Evolutionary conservation across 306 rosid species (phyloP), one percentile per base, ranked within the genome.

Genomic region (Dryas drummondii): DNA sequence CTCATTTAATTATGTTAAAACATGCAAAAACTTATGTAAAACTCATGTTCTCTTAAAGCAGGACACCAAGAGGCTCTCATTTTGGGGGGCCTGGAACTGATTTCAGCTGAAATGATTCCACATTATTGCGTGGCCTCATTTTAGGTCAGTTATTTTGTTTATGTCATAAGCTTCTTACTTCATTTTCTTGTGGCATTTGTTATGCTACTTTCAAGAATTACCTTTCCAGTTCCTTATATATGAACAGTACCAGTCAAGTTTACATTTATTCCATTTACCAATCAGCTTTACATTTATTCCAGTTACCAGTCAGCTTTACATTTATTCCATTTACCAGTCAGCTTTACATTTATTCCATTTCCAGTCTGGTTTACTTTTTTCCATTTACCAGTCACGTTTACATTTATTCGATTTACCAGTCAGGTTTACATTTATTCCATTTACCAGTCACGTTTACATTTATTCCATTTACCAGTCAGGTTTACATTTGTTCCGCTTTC

Each of bases 71-170:
- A 85, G 89, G 88, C 89, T 85, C 89, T 88, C 92, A 88, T 86
- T 84, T 81, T 83, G 83, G 88, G 80, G 91, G 88, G 83, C 87
- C 92, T 71, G 86, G 86, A 80, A 85, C 83, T 83, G 89, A 85
- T 85, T 83, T 86, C 89, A 85, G 89, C 86, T 88, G 88, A 88
- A 86, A 83, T 85, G 92, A 82, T 83, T 71, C 89, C 92, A 86
- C 92, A 83, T 88, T 83, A 83, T 76, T 85, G 82, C 88, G 88
- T 87, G 85, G 91, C 88, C 88, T 80, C 89, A 85, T 88, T 88
- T 87, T 88, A 88, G 89, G 92, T 86, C 89, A 88, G 92, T 88
- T 75, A 83, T 87, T 84, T 83, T 79, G 89, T 76, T 78, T 85
- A 81, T 81, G 89, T 81, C 88, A n/a, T 72, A 77, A 82, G 79